A percentile compares a stretch with the other conserved stretches of the same genome.
These are phyloP conservation scores for Microbotryomycetes sp. DNA, from an alignment of 1,284 basidiomycete species.

Conservation along the genomic window DNA sequence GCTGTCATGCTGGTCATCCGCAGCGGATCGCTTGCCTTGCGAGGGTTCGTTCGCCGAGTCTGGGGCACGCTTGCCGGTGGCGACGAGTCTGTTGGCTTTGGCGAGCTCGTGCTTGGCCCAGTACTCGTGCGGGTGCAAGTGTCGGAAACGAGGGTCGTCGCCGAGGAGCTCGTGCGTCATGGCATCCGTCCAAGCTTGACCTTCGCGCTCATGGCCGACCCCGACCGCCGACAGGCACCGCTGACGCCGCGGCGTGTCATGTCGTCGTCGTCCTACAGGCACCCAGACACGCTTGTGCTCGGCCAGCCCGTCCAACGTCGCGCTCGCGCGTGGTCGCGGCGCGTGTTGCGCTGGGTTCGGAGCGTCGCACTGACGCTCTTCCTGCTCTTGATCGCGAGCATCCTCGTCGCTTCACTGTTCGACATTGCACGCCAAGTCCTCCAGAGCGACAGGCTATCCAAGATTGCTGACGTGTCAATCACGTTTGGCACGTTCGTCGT, in stretches of 20 bases:
- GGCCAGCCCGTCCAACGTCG: background rate
- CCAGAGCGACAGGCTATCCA: background rate
- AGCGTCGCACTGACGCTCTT: conserved; percentile 9
- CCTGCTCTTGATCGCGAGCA: conserved; percentile 13
- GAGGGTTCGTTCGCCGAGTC: too few relatives aligned
- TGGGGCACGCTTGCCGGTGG: too few relatives aligned
- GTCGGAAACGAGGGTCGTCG: too few relatives aligned
- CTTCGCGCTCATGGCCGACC: background rate
- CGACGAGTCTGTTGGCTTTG: background rate
- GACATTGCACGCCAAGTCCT: conserved; percentile 26
- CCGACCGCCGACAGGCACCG: background rate
- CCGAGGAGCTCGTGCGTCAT: too few relatives aligned
- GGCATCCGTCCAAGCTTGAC: too few relatives aligned
- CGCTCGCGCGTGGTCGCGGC: background rate
- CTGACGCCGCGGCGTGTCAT: background rate
- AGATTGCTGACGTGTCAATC: conserved; percentile 16
- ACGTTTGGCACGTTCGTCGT: conserved; percentile 23
- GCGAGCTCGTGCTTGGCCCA: background rate
- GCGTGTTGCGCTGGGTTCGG: conserved; percentile 9
- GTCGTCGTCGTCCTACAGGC: background rate
- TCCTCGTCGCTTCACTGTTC: conserved; percentile 13
- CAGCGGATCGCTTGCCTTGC: too few relatives aligned
- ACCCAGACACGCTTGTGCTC: background rate
- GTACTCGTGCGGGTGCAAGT: too few relatives aligned
- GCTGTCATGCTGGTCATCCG: too few relatives aligned